Percentiles rank a stretch among this genome's conserved stretches.
Evolutionary conservation across 164 flowering plant genomes (phyloP).

Genomic region (Tetrastigma voinierianum): DNA sequence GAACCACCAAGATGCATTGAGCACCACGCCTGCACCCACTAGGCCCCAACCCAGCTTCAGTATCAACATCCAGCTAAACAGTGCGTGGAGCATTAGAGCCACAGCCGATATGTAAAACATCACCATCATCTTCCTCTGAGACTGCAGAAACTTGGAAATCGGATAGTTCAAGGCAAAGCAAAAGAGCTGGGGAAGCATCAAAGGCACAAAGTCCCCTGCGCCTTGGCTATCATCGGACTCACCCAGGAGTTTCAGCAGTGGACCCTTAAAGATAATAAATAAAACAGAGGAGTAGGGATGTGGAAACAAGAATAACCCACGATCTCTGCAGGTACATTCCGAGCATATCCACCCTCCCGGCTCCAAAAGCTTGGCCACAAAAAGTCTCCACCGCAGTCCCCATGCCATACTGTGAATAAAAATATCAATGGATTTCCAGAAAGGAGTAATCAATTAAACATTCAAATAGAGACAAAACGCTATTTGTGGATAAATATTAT

Average conservation of each 20-base stretch:
- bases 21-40: slow-evolving; percentile 67
- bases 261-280: slow-evolving; percentile 54
- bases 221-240: slow-evolving; percentile 47
- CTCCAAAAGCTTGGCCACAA: slow-evolving; percentile 89
- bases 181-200: slow-evolving; percentile 72
- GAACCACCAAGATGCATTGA: slow-evolving; percentile 72
- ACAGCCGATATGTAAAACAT: slow-evolving; percentile 55
- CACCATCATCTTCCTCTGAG: slow-evolving; percentile 68
- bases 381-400: slow-evolving; percentile 86
- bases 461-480: too few species aligned
- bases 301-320: slow-evolving; percentile 64
- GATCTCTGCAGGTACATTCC: slow-evolving; percentile 87
- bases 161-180: slow-evolving; percentile 67
- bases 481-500: background rate
- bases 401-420: slow-evolving; percentile 61
- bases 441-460: too few species aligned
- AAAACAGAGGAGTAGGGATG: slow-evolving; percentile 30
- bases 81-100: slow-evolving; percentile 43
- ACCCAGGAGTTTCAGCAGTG: slow-evolving; percentile 42
- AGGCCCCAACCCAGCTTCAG: slow-evolving; percentile 67
- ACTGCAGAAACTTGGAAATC: slow-evolving; percentile 59
- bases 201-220: slow-evolving; percentile 57
- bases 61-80: slow-evolving; percentile 66
- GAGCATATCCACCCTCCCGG: slow-evolving; percentile 64
- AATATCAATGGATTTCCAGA: background rate